Percentiles rank a stretch among this genome's conserved stretches.
phyloP scores from a whole-genome alignment of 164 flowering plant genomes.

The Vitis vinifera region DNA sequence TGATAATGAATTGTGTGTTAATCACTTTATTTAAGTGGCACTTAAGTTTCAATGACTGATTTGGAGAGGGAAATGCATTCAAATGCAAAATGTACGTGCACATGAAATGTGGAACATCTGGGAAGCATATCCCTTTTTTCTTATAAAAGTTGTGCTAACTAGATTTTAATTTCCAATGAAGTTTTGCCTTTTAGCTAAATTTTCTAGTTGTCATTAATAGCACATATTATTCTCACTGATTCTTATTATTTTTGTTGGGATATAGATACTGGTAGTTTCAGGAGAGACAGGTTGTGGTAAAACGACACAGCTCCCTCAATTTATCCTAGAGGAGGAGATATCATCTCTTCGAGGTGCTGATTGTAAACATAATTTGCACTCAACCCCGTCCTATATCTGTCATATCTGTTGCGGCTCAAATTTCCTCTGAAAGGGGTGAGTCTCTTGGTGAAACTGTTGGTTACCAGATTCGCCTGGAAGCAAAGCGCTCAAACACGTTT shows the following conservation, averaged over 20 bases:
- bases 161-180: too few species aligned
- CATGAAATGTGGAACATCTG: too few species aligned
- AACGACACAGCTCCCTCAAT: conserved; percentile 96
- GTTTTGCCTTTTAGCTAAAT: neutral
- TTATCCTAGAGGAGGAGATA: conserved; percentile 85
- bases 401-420: conserved; percentile 86
- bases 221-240: neutral
- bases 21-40: too few species aligned
- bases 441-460: conserved; percentile 90
- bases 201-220: neutral
- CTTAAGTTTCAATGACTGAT: too few species aligned
- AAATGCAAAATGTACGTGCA: too few species aligned
- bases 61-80: too few species aligned
- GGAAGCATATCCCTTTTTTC: too few species aligned
- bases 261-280: conserved; percentile 83
- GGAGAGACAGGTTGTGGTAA: conserved; percentile 99
- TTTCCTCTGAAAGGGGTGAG: conserved; percentile 91
- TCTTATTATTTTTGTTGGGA: conserved; percentile 6
- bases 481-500: conserved; percentile 51
- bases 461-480: conserved; percentile 90
- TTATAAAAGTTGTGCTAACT: too few species aligned
- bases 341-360: conserved; percentile 72
- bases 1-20: too few species aligned
- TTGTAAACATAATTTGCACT: conserved; percentile 87
- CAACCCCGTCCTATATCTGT: conserved; percentile 98